Evolutionary conservation across 108 stramenopile genomes (phyloP), one percentile per base, ranked within the genome.

Genomic region (Pseudonitzschia pungens): DNA sequence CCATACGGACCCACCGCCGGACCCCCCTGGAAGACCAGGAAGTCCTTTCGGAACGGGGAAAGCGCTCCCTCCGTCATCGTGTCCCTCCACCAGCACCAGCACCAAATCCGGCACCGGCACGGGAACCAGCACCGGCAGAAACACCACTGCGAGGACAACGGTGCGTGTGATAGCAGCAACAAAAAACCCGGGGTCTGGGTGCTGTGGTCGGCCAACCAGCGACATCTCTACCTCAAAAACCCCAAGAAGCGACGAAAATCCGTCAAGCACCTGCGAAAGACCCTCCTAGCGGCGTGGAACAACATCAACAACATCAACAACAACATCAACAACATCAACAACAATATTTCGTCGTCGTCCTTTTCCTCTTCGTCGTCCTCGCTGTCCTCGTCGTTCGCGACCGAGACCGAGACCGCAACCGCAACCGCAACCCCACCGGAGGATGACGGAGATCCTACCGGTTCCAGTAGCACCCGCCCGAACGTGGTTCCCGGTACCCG

Each of bases 1-100:
- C 54, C 54, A 55, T 55, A 26, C 54, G 26, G 10, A 55, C 54
- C 12, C n/a, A 55, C 26, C 54, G 54, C 54, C 54, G 54, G 20
- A 21, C n/a, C 3, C 20, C 24, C 16, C 9, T 2, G 2, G 54
- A 55, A 26, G 54, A 55, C 26, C 9, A 2, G 4, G 54, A 55
- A 10, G 54, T 4, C 26, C 16, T n/a, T 21, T 2, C 21, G 22
- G 1, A 4, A 26, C 4, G 50, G 50, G 10, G n/a, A 51, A 1
- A 10, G 20, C 1, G 1, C 3, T 51, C 54, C 54, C 2, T 22
- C 21, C 24, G n/a, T 55, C 22, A 10, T 55, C 54, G 20, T 55
- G 9, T 55, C 54, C 26, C 45, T 48, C 10, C 9, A 48, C 1
- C 16, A 12, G 45, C 45, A 48, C 5, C 45, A 18, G 45, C 45